These are phyloP conservation scores for Madurella mycetomatis DNA, from an alignment of 2,329 filamentous ascomycete species.

Conservation along the genomic window DNA sequence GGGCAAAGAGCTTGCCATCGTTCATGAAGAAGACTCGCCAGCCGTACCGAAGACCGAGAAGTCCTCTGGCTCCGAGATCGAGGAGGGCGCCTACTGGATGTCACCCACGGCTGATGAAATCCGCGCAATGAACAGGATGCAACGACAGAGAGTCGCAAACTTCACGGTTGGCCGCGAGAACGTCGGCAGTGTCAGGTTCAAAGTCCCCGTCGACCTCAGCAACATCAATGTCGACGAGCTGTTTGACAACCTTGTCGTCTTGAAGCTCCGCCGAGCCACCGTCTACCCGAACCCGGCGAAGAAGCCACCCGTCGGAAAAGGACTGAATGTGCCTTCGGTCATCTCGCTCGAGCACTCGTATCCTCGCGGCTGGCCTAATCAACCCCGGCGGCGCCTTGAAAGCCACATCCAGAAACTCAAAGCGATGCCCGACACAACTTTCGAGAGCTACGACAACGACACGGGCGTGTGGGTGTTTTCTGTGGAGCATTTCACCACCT, in stretches of 20 bases:
- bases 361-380: slow-evolving; percentile 63
- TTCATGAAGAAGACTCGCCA: slow-evolving; percentile 64
- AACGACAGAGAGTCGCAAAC: slow-evolving; percentile 67
- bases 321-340: slow-evolving; percentile 83
- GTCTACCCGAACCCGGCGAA: slow-evolving; percentile 74
- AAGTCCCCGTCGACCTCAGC: slow-evolving; percentile 76
- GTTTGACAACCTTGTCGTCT: slow-evolving; percentile 68
- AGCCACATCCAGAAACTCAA: slow-evolving; percentile 82
- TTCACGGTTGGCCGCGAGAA: slow-evolving; percentile 80
- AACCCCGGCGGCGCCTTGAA: slow-evolving; percentile 62
- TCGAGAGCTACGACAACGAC: slow-evolving; percentile 71
- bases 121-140: slow-evolving; percentile 70
- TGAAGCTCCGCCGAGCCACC: slow-evolving; percentile 74
- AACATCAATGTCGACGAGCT: slow-evolving; percentile 76
- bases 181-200: slow-evolving; percentile 78
- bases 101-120: slow-evolving; percentile 70
- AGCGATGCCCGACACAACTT: slow-evolving; percentile 69
- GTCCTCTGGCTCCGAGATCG: slow-evolving; percentile 30
- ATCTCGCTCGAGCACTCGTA: slow-evolving; percentile 91
- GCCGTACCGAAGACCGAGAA: slow-evolving; percentile 36
- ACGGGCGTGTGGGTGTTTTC: slow-evolving; percentile 86
- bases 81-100: slow-evolving; percentile 82
- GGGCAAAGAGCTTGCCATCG: slow-evolving; percentile 72
- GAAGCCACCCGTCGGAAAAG: slow-evolving; percentile 82
- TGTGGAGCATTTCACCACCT: slow-evolving; percentile 96